Evolutionary conservation across 2,329 filamentous ascomycete species (phyloP).

Genomic region (Geosmithia putterillii): DNA sequence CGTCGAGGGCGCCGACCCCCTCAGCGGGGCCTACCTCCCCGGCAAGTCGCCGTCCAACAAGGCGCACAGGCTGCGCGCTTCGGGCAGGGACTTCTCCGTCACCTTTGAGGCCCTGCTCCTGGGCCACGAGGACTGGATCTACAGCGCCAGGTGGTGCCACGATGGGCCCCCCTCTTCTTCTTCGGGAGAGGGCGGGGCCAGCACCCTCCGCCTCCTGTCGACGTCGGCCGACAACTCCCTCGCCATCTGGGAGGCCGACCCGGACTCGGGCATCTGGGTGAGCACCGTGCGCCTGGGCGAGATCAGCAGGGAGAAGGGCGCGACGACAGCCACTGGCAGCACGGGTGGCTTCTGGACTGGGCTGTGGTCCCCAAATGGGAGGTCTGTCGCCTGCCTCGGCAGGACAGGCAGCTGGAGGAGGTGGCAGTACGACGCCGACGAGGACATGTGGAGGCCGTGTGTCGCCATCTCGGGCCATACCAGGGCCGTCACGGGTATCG

Average conservation of each 20-base stretch:
- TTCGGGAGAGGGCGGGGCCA: slow-evolving; percentile 3
- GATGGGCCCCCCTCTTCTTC: no score
- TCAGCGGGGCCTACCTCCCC: slow-evolving; percentile 43
- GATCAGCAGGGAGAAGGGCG: slow-evolving; percentile 88
- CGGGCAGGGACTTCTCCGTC: slow-evolving; percentile 55
- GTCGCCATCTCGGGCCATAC: slow-evolving; percentile 78
- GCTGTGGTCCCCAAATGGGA: slow-evolving; percentile 73
- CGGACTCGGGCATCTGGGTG: slow-evolving; percentile 79
- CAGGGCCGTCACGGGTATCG: slow-evolving; percentile 64
- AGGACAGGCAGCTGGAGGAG: slow-evolving; percentile 87
- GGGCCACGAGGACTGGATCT: slow-evolving; percentile 98
- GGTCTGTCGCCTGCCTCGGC: slow-evolving; percentile 67
- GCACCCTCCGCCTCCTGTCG: slow-evolving; percentile 62
- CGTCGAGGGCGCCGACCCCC: slow-evolving; percentile 40
- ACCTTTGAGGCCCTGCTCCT: slow-evolving; percentile 90
- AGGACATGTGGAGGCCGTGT: slow-evolving; percentile 63
- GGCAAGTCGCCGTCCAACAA: slow-evolving; percentile 80
- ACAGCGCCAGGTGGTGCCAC: slow-evolving; percentile 67
- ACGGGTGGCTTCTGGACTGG: slow-evolving; percentile 95
- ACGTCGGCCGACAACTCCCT: slow-evolving; percentile 93
- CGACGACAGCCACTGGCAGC: slow-evolving; percentile 90
- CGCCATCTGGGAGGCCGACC: slow-evolving; percentile 82
- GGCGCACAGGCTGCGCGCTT: slow-evolving; percentile 60
- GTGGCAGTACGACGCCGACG: slow-evolving; percentile 54
- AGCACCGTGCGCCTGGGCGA: slow-evolving; percentile 78